phyloP scores from a whole-genome alignment of 2,329 filamentous ascomycete genomes.

The Achaetomium macrosporum region DNA sequence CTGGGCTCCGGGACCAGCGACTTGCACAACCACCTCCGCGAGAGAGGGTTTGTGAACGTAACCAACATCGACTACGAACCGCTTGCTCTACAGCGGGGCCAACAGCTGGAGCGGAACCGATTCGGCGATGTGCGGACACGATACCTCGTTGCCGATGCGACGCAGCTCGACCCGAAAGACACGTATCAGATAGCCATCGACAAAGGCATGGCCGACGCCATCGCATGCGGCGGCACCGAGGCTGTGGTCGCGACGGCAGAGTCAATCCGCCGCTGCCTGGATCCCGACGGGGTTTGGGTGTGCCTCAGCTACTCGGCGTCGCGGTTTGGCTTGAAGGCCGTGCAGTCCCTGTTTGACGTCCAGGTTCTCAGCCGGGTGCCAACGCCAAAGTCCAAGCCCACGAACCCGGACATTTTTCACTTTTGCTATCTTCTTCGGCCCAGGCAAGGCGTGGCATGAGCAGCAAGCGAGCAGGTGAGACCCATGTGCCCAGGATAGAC shows the following conservation, averaged over 20 bases:
- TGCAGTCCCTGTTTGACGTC: conserved; percentile 32
- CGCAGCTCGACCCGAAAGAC: conserved; percentile 28
- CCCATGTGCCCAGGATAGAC: neutral
- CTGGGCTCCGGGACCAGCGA: conserved; percentile 47
- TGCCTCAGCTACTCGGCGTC: conserved; percentile 42
- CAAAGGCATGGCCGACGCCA: conserved; percentile 45
- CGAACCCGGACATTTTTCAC: conserved; percentile 42
- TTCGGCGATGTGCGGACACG: conserved; percentile 41
- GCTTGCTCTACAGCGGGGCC: conserved; percentile 39
- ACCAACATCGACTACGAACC: conserved; percentile 48
- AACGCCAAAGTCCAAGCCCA: conserved; percentile 35
- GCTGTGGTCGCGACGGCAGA: conserved; percentile 35
- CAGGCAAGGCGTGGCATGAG: neutral
- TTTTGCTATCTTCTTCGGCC: conserved; percentile 41
- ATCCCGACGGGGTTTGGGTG: conserved; percentile 38
- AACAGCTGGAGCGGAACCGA: conserved; percentile 32
- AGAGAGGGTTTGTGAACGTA: conserved; percentile 36
- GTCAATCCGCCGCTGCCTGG: conserved; percentile 33
- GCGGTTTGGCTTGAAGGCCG: conserved; percentile 34
- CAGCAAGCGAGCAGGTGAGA: neutral
- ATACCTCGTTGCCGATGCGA: conserved; percentile 43
- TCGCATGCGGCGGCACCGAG: conserved; percentile 40
- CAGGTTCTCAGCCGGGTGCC: conserved; percentile 38
- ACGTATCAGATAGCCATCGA: conserved; percentile 41
- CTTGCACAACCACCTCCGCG: conserved; percentile 42